Conservation (phyloP, 345 rosid species). For the Physaria fendleri region DNA sequence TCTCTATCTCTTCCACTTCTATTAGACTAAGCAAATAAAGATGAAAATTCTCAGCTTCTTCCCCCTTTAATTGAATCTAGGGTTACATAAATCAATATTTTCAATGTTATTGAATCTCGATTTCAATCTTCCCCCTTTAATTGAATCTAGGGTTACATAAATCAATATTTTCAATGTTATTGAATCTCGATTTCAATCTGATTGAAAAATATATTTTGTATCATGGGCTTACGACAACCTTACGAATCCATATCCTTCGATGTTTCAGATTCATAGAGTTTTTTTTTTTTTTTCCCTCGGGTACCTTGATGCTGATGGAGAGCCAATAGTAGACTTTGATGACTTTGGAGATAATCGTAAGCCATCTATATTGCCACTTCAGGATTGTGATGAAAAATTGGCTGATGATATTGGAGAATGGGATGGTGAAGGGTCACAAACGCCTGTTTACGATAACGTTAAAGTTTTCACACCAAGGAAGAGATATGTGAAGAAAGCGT, state of each 20-base stretch:
- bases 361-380: conserved; percentile 46
- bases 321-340: conserved; percentile 90
- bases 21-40: no score
- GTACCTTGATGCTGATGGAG: conserved; percentile 88
- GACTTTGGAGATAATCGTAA: conserved; percentile 61
- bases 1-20: no score
- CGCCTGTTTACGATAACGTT: conserved; percentile 60
- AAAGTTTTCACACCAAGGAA: conserved; percentile 64
- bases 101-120: not conserved
- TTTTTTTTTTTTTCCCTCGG: conserved; percentile 27
- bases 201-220: not conserved
- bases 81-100: conserved; percentile 23
- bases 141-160: conserved; percentile 30
- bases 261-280: not conserved
- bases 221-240: conserved; percentile 3
- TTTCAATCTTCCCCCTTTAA: not conserved
- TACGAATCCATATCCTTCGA: not conserved
- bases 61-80: conserved; percentile 16
- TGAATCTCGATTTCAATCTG: not conserved
- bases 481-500: no score
- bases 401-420: conserved; percentile 60
- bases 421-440: conserved; percentile 54
- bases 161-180: not conserved
- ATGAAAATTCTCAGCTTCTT: not conserved
- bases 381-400: conserved; percentile 42